A percentile compares a stretch with the other conserved stretches of the same genome.
Conservation (phyloP, 2,329 filamentous ascomycete genomes). For the Claviceps arundinis region DNA sequence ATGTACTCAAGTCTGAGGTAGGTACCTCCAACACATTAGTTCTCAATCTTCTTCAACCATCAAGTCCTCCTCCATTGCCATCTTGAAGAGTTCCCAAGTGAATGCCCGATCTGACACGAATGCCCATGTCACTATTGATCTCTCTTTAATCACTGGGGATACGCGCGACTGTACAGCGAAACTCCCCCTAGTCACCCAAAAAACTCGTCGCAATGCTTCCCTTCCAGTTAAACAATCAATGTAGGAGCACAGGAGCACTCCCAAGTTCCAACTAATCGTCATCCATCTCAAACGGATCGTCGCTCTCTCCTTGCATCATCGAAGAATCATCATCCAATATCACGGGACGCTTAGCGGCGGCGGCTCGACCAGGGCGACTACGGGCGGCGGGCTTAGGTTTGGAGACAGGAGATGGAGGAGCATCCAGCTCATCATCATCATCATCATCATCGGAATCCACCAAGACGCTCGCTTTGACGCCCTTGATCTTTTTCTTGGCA, state of each 20-base stretch:
- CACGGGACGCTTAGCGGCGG: constrained; percentile 23
- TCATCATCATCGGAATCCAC: constrained; percentile 21
- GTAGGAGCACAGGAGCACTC: not conserved
- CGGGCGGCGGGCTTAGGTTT: constrained; percentile 22
- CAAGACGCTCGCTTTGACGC: constrained; percentile 12
- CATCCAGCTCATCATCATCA: constrained; percentile 28
- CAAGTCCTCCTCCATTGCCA: too few species aligned
- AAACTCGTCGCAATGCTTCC: too few species aligned
- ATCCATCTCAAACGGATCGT: constrained; percentile 35
- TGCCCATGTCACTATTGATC: too few species aligned
- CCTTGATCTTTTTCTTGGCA: constrained; percentile 30
- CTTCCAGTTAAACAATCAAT: too few species aligned
- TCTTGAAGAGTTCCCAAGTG: too few species aligned
- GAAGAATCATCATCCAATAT: constrained; percentile 26
- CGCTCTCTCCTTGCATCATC: constrained; percentile 22
- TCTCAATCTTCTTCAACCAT: too few species aligned
- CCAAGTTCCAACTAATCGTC: constrained; percentile 13
- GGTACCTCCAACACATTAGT: too few species aligned
- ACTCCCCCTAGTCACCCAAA: too few species aligned
- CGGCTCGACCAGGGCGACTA: constrained; percentile 32
- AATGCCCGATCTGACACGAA: too few species aligned
- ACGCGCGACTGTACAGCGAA: too few species aligned
- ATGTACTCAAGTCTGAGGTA: too few species aligned
- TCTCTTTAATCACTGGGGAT: too few species aligned
- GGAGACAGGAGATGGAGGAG: constrained; percentile 27